Evolutionary conservation across 2,329 filamentous ascomycete species (phyloP), one percentile per base, ranked within the genome.

Genomic region (Fusarium burgessii): DNA sequence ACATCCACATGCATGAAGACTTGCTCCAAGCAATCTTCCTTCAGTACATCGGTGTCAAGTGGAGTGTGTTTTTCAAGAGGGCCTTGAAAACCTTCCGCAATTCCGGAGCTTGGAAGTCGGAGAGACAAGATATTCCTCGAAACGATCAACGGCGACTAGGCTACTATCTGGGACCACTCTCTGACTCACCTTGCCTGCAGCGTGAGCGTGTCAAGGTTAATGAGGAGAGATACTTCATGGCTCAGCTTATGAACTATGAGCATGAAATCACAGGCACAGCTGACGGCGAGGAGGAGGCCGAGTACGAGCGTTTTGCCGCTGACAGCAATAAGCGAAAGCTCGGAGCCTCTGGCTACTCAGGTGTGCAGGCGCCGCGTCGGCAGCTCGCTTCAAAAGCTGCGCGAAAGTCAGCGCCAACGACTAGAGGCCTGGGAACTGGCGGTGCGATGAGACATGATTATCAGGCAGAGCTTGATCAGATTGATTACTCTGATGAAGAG

Each of bases 1-100:
- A 84, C 41, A 79, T 86, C n/a, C 80, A 82, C 62, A 86, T 87
- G 83, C 83, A 87, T 38, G 84, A 87, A 66, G 85, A 88, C 35
- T 79, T 86, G 1, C 80, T 87, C 3, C 84, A 87, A 57, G 84
- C 84, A 2, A 80, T 88, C 2, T 82, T 88, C n/a, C 75, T 87
- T 0, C 84, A 88, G 47, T 85, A 83, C 56, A 79, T 88, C 29
- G 85, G 85, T 4, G 77, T 84, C 17, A 83, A 80, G 33, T 85
- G 84, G 82, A 84, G 84, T 3, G 80, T 83, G 1, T 80, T 81
- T 38, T 72, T 87, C 54, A 86, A 84, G 52, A 15, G 56, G 0
- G 76, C 71, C 0, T 82, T 87, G 42, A 67, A 47, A 8, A 35
- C 36, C 0, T 78, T 81, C 56, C 80, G 79, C 40, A 66, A 74